Conservation (phyloP, 768 basidiomycete genomes). For the Paxillus ammoniavirescens region DNA sequence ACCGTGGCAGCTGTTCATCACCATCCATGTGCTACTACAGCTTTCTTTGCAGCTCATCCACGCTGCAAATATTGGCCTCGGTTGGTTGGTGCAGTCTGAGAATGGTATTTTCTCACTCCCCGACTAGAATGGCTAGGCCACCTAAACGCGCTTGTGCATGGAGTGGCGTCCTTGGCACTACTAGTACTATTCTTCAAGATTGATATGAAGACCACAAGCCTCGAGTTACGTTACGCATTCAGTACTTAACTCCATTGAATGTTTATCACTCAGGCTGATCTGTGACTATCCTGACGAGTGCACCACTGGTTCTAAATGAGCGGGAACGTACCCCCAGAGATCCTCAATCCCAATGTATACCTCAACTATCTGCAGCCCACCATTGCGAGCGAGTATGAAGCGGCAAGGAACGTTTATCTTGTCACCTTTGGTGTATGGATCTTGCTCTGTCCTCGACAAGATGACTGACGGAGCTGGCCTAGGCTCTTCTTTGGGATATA, state of each 20-base stretch:
- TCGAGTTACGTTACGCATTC: not conserved
- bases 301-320: not conserved
- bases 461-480: conserved; percentile 1
- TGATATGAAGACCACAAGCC: not conserved
- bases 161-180: no score
- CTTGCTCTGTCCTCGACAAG: not conserved
- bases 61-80: no score
- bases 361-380: conserved; percentile 26
- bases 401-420: conserved; percentile 15
- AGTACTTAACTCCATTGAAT: not conserved
- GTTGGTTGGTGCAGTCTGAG: no score
- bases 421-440: conserved; percentile 19
- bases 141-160: no score
- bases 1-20: no score
- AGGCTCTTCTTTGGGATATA: conserved; percentile 27
- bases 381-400: conserved; percentile 18
- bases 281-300: not conserved
- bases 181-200: no score
- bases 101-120: no score
- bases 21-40: no score
- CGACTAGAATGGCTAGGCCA: no score
- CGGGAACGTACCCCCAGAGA: not conserved
- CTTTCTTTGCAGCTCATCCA: no score
- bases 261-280: not conserved
- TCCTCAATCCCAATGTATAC: conserved; percentile 22